Evolutionary conservation across 495 filamentous ascomycete genomes (phyloP), one percentile per base, ranked within the genome.

Genomic region (Alectoria sarmentosa): DNA sequence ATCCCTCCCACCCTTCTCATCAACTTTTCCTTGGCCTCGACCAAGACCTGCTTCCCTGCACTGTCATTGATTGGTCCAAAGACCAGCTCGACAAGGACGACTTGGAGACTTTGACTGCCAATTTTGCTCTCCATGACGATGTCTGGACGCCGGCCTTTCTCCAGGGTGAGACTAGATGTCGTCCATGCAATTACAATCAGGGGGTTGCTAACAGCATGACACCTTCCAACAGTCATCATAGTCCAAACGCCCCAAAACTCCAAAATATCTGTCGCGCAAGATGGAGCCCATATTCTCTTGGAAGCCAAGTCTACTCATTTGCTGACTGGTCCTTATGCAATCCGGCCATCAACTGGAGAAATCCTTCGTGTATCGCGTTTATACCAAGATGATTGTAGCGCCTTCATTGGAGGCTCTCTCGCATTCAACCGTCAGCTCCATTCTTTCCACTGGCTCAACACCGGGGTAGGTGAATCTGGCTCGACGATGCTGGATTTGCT

Each of bases 401-500:
- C 63, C 3, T 65, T 65, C 41, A 65, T 65, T 38, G 57, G 56
- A 65, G 63, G 63, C 1, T 49, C 55, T 41, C 41, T 65, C 39
- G 14, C 38, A n/a, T 65, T 52, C 55, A 60, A 26, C 57, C 1
- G 15, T 60, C 28, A 14, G n/a, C 34, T 52, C 6, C 38, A 60
- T n/a, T 52, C 38, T 37, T 65, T 60, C 30, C 55, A 65, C 8
- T 65, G 63, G 63, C 38, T 60, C 41, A 49, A 0, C 44, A 49
- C 21, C 28, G 57, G n/a, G 42, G 63, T 65, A 38, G 42, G 57
- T 3, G 17, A 34, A 38, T 39, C 11, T 23, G 8, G 52, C 44
- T 54, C 23, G 4, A 60, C 30, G 3, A 60, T 14, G 63, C 30
- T 4, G 30, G 17, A 65, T 26, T 48, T 0, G 15, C 44, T 48